Conservation (phyloP, 306 rosid genomes). For the Ceratonia siliqua region DNA sequence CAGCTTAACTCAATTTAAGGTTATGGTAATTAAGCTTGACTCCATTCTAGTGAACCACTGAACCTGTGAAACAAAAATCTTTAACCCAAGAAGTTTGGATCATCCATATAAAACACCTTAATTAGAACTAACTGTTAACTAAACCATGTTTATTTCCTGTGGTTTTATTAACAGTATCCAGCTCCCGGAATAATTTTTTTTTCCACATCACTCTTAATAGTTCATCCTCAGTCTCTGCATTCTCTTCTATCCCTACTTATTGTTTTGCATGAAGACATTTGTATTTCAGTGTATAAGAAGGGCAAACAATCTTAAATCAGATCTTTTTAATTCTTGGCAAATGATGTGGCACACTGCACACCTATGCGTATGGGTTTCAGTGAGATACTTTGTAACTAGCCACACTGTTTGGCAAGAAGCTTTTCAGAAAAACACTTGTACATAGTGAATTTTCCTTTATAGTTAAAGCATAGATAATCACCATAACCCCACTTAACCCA, state of each 20-base stretch:
- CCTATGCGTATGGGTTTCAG: not conserved
- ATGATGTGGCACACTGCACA: not conserved
- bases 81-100: not conserved
- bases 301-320: not conserved
- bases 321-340: not conserved
- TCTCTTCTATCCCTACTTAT: not conserved
- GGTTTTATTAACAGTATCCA: not conserved
- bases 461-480: not conserved
- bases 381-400: not conserved
- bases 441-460: not conserved
- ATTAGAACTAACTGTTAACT: not conserved
- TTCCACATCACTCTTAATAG: not conserved
- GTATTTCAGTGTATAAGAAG: not conserved
- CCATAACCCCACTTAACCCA: not conserved
- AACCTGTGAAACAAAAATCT: not conserved
- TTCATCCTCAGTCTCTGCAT: not conserved
- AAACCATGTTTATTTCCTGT: not conserved
- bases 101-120: not conserved
- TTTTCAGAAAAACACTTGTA: not conserved
- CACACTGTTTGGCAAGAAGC: not conserved
- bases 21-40: too few species aligned
- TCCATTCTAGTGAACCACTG: not conserved
- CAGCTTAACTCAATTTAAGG: too few species aligned
- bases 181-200: not conserved
- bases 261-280: not conserved